Conservation (phyloP, 2,329 filamentous ascomycete genomes). For the Fusarium graminum region DNA sequence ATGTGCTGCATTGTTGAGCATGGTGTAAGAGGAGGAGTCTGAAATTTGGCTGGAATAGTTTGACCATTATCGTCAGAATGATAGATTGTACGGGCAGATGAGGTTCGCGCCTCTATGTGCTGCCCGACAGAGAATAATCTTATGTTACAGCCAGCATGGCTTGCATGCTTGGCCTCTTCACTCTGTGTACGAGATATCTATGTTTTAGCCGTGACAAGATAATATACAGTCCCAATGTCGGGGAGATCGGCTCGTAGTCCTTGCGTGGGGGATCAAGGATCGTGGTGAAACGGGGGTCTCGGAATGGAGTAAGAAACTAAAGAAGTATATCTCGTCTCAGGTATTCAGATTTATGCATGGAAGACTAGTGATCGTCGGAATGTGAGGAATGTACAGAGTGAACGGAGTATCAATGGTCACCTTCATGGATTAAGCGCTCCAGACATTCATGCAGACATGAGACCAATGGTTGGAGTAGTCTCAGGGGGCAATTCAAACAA, state of each 20-base stretch:
- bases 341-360: conserved; percentile 21
- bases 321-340: conserved; percentile 24
- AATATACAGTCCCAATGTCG: background rate
- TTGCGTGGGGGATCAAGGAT: background rate
- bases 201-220: conserved; percentile 13
- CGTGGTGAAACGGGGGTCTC: conserved; percentile 10
- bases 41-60: conserved; percentile 37
- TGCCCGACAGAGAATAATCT: conserved; percentile 51
- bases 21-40: conserved; percentile 46
- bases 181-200: conserved; percentile 9
- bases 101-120: conserved; percentile 54
- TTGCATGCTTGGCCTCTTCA: conserved; percentile 41
- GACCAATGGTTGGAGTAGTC: conserved; percentile 6
- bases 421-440: conserved; percentile 14
- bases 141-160: conserved; percentile 50
- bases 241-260: background rate
- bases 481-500: conserved; percentile 19
- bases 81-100: conserved; percentile 56
- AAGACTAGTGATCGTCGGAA: conserved; percentile 14
- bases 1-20: conserved; percentile 46
- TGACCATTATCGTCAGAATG: conserved; percentile 48
- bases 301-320: conserved; percentile 7
- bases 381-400: background rate
- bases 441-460: conserved; percentile 17
- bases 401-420: background rate